Evolutionary conservation across 805 yeast genomes (phyloP).

Genomic region (Candida berthetii): DNA sequence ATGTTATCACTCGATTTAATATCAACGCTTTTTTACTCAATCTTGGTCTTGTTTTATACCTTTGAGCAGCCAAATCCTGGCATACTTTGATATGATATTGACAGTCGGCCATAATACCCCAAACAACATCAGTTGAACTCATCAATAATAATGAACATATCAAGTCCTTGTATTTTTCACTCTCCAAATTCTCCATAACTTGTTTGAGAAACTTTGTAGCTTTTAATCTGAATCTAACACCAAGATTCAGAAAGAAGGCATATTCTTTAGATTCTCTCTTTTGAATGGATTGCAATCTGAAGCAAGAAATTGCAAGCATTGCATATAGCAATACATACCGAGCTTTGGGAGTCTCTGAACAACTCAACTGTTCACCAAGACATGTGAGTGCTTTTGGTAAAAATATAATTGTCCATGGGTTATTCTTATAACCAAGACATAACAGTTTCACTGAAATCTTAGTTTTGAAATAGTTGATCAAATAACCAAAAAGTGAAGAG

Average conservation of each 20-base stretch:
- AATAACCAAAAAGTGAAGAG: conserved; percentile 64
- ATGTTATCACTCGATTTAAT: conserved; percentile 72
- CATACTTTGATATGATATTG: conserved; percentile 69
- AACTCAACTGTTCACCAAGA: conserved; percentile 69
- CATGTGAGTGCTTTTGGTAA: conserved; percentile 80
- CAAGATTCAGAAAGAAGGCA: conserved; percentile 65
- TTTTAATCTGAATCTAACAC: conserved; percentile 67
- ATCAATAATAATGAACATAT: conserved; percentile 76
- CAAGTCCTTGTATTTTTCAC: conserved; percentile 77
- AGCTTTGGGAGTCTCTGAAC: conserved; percentile 71
- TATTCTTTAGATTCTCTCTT: conserved; percentile 54
- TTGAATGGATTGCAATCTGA: conserved; percentile 69
- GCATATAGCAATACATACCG: conserved; percentile 76
- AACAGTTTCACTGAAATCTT: conserved; percentile 78
- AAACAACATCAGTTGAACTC: conserved; percentile 83
- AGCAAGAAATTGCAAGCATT: conserved; percentile 73
- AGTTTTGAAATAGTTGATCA: conserved; percentile 65
- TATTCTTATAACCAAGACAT: conserved; percentile 61
- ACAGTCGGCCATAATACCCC: conserved; percentile 89
- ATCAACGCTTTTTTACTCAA: conserved; percentile 71
- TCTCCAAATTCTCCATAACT: conserved; percentile 38
- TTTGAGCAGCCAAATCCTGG: conserved; percentile 63
- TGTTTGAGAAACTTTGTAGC: conserved; percentile 61
- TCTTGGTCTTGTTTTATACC: conserved; percentile 59
- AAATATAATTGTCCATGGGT: conserved; percentile 86